Conservation (phyloP, 2,329 filamentous ascomycete genomes). For the Aspergillus niger region DNA sequence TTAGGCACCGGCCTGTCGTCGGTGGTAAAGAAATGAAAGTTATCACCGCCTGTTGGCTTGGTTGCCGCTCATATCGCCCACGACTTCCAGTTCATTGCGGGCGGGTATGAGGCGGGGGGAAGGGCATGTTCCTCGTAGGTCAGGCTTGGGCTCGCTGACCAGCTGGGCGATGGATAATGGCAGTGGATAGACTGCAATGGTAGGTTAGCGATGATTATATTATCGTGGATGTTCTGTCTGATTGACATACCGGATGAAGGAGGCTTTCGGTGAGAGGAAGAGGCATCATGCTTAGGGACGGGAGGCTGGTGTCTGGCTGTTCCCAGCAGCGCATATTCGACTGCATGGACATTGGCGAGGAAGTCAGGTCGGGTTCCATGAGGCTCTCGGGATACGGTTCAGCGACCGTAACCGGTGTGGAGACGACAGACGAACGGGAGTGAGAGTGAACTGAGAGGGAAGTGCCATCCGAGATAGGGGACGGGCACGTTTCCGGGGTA, state of each 20-base stretch:
- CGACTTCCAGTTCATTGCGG: slow-evolving; percentile 38
- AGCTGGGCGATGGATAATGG: slow-evolving; percentile 43
- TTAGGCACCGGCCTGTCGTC: not conserved
- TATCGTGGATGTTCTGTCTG: not conserved
- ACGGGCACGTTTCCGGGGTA: slow-evolving; percentile 48
- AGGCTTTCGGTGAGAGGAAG: slow-evolving; percentile 38
- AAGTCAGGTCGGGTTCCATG: slow-evolving; percentile 34
- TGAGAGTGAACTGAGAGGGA: slow-evolving; percentile 35
- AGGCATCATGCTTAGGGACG: slow-evolving; percentile 37
- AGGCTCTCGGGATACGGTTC: slow-evolving; percentile 39
- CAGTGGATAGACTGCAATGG: slow-evolving; percentile 36
- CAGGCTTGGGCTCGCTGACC: slow-evolving; percentile 41
- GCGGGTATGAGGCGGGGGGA: slow-evolving; percentile 35
- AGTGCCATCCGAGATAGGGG: slow-evolving; percentile 42
- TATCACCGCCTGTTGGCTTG: slow-evolving; percentile 2
- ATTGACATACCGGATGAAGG: slow-evolving; percentile 39
- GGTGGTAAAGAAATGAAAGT: not conserved
- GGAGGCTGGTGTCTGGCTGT: slow-evolving; percentile 29
- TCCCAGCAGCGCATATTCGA: slow-evolving; percentile 38
- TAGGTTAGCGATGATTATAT: slow-evolving; percentile 15
- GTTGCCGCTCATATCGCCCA: slow-evolving; percentile 20
- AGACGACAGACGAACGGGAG: slow-evolving; percentile 36
- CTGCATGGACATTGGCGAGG: slow-evolving; percentile 38
- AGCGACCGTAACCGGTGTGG: slow-evolving; percentile 36
- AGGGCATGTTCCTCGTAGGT: slow-evolving; percentile 42